Evolutionary conservation across 306 rosid species (phyloP), one percentile per base, ranked within the genome.

Genomic region (Lablab purpureus): DNA sequence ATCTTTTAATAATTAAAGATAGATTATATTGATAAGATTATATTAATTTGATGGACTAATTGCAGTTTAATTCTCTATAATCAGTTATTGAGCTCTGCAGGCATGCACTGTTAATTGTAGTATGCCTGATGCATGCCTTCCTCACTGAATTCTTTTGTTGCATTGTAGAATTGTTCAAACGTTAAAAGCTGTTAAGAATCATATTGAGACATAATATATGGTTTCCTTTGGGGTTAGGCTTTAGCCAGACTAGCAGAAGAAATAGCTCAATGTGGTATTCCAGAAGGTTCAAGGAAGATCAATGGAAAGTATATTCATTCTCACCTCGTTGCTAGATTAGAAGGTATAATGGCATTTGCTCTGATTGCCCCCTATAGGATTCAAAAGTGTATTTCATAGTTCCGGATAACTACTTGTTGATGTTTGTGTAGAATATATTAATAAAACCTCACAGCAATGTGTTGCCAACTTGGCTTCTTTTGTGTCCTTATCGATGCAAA

Each of bases 231-330:
- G 83, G 22, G 65, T 50, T 86, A 94, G 99, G 88, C 88, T 82
- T 83, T 93, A 90, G 88, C 81, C 82, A 84, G 74, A 82, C 84
- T 95, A 56, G 94, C 98, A 67, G 90, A 91, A 88, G 99, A 93
- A 87, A 89, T 91, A 69, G 86, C 98, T 14, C 89, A 86, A 60
- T 88, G 83, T 64, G 85, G 82, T 76, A 87, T 87, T 80, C 91
- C 94, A 22, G 76, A 50, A 75, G 96, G 99, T 79, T 76, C 97
- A 52, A 93, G 99, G 87, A 95, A 93, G 91, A 93, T 93, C 83
- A 87, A 91, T 54, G 99, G 99, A 74, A 95, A 90, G 84, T 95
- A 91, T 84, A 88, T 95, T 76, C 99, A 90, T 63, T 93, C 92
- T 84, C 94, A 93, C 89, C 92, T 95, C 82, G 88, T 91, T 78